Evolutionary conservation across 148 eudicot species (phyloP).

Genomic region (Nepenthes mirabilis): DNA sequence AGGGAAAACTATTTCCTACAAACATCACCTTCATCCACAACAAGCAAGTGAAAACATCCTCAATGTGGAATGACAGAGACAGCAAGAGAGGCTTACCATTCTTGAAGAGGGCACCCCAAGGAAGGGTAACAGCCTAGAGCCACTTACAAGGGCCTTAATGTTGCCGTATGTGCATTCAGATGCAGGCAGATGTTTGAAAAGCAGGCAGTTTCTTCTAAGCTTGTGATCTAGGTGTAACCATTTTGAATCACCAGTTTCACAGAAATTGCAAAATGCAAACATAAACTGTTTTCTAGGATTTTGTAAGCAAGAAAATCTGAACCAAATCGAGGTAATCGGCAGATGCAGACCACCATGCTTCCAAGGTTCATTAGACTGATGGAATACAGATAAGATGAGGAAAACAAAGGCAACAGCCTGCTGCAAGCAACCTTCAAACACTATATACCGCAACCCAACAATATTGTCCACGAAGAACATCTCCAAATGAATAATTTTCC

Average conservation of each 20-base stretch:
- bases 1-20: too few relatives aligned
- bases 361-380: slow-evolving; percentile 24
- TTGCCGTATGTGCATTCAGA: slow-evolving; percentile 73
- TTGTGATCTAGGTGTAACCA: slow-evolving; percentile 54
- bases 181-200: slow-evolving; percentile 46
- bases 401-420: slow-evolving; percentile 53
- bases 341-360: slow-evolving; percentile 13
- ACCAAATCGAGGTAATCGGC: slow-evolving; percentile 56
- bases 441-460: slow-evolving; percentile 61
- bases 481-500: slow-evolving; percentile 67
- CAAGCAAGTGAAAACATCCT: too few relatives aligned
- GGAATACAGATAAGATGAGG: slow-evolving; percentile 37
- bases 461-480: slow-evolving; percentile 71
- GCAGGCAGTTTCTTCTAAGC: slow-evolving; percentile 34
- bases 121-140: slow-evolving; percentile 14
- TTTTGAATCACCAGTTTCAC: slow-evolving; percentile 23
- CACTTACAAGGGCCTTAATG: slow-evolving; percentile 47
- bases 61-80: too few relatives aligned
- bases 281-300: slow-evolving; percentile 17
- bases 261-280: neutral
- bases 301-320: slow-evolving; percentile 32
- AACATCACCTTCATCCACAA: too few relatives aligned
- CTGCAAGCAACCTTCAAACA: slow-evolving; percentile 79
- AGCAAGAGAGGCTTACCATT: neutral
- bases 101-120: slow-evolving; percentile 12